phyloP scores from a whole-genome alignment of 2,329 filamentous ascomycete genomes.

The Fusarium sambucinum region DNA sequence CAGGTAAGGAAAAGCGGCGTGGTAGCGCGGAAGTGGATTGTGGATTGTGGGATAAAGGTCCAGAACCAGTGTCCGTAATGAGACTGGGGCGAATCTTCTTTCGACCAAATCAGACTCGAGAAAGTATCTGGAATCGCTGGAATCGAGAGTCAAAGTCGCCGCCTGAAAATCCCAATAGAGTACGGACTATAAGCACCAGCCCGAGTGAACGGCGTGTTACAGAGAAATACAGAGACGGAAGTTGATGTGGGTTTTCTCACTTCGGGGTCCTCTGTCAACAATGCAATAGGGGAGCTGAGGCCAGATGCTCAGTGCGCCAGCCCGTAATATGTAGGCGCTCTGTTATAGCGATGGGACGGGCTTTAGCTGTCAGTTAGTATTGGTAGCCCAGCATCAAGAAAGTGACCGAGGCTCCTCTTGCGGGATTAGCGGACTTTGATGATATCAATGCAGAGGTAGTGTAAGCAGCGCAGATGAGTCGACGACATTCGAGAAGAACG shows the following conservation, averaged over 20 bases:
- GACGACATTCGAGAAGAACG: conserved; percentile 18
- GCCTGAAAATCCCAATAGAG: conserved; percentile 16
- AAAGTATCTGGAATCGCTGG: conserved; percentile 20
- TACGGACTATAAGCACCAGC: conserved; percentile 26
- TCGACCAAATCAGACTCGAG: conserved; percentile 6
- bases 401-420: conserved; percentile 14
- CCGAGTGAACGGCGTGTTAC: conserved; percentile 36
- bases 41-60: conserved; percentile 42
- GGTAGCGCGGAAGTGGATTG: conserved; percentile 23
- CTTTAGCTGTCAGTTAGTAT: conserved; percentile 25
- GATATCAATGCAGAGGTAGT: conserved; percentile 15
- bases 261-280: conserved; percentile 12
- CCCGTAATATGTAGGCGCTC: conserved; percentile 9
- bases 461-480: conserved; percentile 26
- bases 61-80: conserved; percentile 42
- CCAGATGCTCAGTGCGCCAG: conserved; percentile 5
- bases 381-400: conserved; percentile 1
- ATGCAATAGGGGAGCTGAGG: conserved; percentile 1
- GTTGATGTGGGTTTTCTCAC: conserved; percentile 30
- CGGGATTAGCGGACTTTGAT: conserved; percentile 37
- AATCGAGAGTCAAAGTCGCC: conserved; percentile 1
- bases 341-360: conserved; percentile 9
- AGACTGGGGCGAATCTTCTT: conserved; percentile 18
- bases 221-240: conserved; percentile 17
- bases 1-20: conserved; percentile 47